Base-by-base conservation (phyloP, 768 basidiomycete genomes). In the Peribolospora kevripleyi region DNA sequence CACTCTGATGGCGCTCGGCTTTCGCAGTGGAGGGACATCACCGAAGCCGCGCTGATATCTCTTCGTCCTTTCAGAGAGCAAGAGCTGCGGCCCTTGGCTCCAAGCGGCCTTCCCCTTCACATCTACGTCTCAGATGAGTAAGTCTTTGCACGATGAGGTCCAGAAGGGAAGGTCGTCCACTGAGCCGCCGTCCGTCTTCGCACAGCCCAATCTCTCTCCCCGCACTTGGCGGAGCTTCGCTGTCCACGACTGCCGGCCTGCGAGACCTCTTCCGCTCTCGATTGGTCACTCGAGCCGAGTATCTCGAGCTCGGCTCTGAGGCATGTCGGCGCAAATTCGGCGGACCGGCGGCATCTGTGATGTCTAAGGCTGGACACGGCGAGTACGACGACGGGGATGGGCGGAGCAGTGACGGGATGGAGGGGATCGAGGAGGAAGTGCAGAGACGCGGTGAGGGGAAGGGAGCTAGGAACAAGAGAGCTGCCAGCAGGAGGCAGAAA, bases 51-150 rank as follows among this genome's bases (percentile, higher is more conserved):
- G 58, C 56, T 62, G 55, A 63, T 63, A 48, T 10, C 51, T 37
- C 42, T 39, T 57, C 47, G 45, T 39, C 41, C 55, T 25, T 57
- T 3, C 67, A 91, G 86, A 56, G 68, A 76, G 62, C 65, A 71
- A 53, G 90, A 95, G 62, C 66, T 93, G 53, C 76, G 78, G 52
- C 71, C 81, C 14, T 70, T 90, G 46, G 86, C 86, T 25, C 87
- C 87, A n/a, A 73, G 76, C 7, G 80, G 84, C 46, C 81, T 72
- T 63, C 79, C 84, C 59, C 77, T 93, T 13, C 68, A 69, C 50
- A 75, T 90, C 40, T 82, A 79, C 63, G 72, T 78, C 59, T 77
- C 81, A 52, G 67, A 74, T 52, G 75, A 84, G 90, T 91, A 63
- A 62, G 83, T 72, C 47, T 42, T 46, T 53, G 56, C 41, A 8